Evolutionary conservation across 768 basidiomycete genomes (phyloP), one percentile per base, ranked within the genome.

Genomic region (Epithele typhae): DNA sequence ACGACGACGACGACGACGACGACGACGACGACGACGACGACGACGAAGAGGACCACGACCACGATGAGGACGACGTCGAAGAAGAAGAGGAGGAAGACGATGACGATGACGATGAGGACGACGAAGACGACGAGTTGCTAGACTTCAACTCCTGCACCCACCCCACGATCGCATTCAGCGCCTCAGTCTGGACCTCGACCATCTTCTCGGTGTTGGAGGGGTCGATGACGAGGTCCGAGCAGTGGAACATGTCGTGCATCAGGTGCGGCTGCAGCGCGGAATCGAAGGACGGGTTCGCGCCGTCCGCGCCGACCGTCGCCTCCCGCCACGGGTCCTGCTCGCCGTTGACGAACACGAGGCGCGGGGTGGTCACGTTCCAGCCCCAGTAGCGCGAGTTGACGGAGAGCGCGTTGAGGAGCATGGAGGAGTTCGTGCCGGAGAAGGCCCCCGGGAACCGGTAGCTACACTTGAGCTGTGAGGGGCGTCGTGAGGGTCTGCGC

Each of bases 241-340:
- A 74, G 52, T 87, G 85, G 71, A 81, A 87, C 0, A 80, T 84
- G 50, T 82, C 74, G 17, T 76, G 65, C 10, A 76, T 58, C 9
- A 68, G 73, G 47, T 87, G 81, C 0, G 80, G 79, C 53, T 82
- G 82, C 1, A 60, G 58, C 1, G 70, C 44, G 1, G 70, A 43
- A 1, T 77, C 81, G 55, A 73, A 81, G 17, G 60, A 30, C 39
- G 73, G 64, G 40, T 60, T 48, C 14, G 70, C 65, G 8, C 68
- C 69, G 17, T 75, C 70, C 0, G 82, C 77, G 3, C 83, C 86
- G 9, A 86, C 70, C 0, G 84, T 86, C 7, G 78, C 75, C 43
- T 81, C 79, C 36, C 76, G 74, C 84, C 84, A 87, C 17, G 85
- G 84, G 55, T 87, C 84, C 30, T 81, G 83, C 37, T 69, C 65